These are phyloP conservation scores for Penicillium chermesinum DNA, from an alignment of 495 filamentous ascomycete genomes.

Conservation along the genomic window DNA sequence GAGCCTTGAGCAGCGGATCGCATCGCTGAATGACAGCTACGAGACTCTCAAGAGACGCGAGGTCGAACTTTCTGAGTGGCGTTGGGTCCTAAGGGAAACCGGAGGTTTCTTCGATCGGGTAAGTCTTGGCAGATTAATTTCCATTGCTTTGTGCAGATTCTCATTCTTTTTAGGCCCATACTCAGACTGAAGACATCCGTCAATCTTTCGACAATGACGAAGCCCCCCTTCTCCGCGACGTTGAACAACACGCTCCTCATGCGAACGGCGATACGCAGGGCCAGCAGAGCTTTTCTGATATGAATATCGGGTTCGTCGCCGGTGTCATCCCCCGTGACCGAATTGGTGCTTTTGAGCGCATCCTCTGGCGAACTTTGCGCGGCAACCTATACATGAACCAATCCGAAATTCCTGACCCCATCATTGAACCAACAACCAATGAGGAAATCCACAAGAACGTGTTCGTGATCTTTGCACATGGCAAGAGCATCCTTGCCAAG, in stretches of 20 bases:
- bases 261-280: slow-evolving; percentile 66
- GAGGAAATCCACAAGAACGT: slow-evolving; percentile 94
- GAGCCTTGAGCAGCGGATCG: slow-evolving; percentile 84
- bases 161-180: slow-evolving; percentile 59
- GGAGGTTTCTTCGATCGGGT: slow-evolving; percentile 93
- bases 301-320: slow-evolving; percentile 99
- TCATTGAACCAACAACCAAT: slow-evolving; percentile 86
- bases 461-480: slow-evolving; percentile 98
- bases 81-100: slow-evolving; percentile 92
- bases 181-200: slow-evolving; percentile 93
- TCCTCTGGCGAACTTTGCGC: slow-evolving; percentile 92
- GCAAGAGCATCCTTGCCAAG: slow-evolving; percentile 95
- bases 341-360: slow-evolving; percentile 92
- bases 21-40: slow-evolving; percentile 92
- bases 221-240: slow-evolving; percentile 73
- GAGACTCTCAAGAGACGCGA: slow-evolving; percentile 96
- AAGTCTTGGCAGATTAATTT: slow-evolving; percentile 10
- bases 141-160: slow-evolving; percentile 15
- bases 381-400: slow-evolving; percentile 99
- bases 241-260: slow-evolving; percentile 64
- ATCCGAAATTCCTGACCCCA: slow-evolving; percentile 92
- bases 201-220: slow-evolving; percentile 84
- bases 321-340: slow-evolving; percentile 92
- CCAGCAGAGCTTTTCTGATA: slow-evolving; percentile 82
- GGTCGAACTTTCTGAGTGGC: slow-evolving; percentile 94